Percentiles rank a stretch among this genome's conserved stretches.
These are phyloP conservation scores for Lathyrus tuberosus DNA, from an alignment of 306 rosid species.

Conservation along the genomic window DNA sequence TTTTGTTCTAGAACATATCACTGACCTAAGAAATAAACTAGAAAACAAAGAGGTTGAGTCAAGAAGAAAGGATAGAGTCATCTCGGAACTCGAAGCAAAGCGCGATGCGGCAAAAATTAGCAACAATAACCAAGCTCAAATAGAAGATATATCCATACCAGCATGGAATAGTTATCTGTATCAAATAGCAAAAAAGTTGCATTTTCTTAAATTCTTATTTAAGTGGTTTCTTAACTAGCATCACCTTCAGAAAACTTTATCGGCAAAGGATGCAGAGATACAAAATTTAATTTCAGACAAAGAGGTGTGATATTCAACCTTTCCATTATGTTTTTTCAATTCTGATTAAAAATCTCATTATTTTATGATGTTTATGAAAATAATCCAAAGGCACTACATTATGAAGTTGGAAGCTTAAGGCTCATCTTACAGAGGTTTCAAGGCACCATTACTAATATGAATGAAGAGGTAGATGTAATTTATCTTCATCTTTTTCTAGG, in stretches of 20 bases:
- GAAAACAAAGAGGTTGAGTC: constrained; percentile 55
- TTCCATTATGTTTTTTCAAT: constrained; percentile 20
- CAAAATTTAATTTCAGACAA: constrained; percentile 62
- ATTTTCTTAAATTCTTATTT: constrained; percentile 10
- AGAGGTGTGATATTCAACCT: constrained; percentile 53
- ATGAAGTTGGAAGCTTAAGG: constrained; percentile 65
- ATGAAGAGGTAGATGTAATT: constrained; percentile 57
- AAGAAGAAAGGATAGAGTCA: constrained; percentile 59
- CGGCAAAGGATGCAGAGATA: constrained; percentile 58
- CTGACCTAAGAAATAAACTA: constrained; percentile 56
- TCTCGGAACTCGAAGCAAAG: constrained; percentile 71
- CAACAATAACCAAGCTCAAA: constrained; percentile 52
- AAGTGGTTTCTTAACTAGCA: constrained; percentile 53
- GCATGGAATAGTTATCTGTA: neutral
- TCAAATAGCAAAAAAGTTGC: constrained; percentile 26
- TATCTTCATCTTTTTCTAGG: neutral
- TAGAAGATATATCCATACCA: constrained; percentile 69
- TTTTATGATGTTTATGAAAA: constrained; percentile 38
- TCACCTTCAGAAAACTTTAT: constrained; percentile 66
- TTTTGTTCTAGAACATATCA: constrained; percentile 55
- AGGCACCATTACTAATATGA: constrained; percentile 54
- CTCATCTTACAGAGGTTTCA: constrained; percentile 62
- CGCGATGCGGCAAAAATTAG: constrained; percentile 54
- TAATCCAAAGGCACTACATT: constrained; percentile 52
- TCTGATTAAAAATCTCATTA: constrained; percentile 31